A percentile compares a stretch with the other conserved stretches of the same genome.
Evolutionary conservation across 1,139 yeast species (phyloP).

Genomic region (Saccharomyces hybrid): DNA sequence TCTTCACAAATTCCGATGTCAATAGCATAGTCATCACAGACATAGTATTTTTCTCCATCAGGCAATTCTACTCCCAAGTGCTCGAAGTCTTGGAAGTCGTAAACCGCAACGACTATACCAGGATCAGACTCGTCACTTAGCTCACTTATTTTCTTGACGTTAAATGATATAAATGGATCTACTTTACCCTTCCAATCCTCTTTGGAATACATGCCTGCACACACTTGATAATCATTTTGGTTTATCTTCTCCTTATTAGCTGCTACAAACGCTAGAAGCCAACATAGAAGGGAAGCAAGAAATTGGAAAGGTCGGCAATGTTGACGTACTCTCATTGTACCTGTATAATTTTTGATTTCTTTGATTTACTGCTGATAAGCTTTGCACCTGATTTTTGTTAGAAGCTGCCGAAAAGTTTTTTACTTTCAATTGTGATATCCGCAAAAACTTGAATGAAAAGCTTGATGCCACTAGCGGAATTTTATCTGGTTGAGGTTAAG

Average conservation of each 20-base stretch:
- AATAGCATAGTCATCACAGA: slow-evolving; percentile 72
- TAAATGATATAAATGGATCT: slow-evolving; percentile 54
- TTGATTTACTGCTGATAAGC: not conserved
- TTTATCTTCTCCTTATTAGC: slow-evolving; percentile 49
- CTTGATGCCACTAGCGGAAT: not conserved
- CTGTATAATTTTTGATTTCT: not conserved
- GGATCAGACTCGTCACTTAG: slow-evolving; percentile 32
- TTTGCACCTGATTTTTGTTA: not conserved
- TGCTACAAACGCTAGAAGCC: slow-evolving; percentile 9
- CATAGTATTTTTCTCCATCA: slow-evolving; percentile 42
- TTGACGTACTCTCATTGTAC: not conserved
- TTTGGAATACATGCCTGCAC: slow-evolving; percentile 85
- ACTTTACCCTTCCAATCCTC: slow-evolving; percentile 79
- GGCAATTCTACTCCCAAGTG: slow-evolving; percentile 47
- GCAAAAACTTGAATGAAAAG: not conserved
- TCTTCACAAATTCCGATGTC: slow-evolving; percentile 48
- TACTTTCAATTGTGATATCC: not conserved
- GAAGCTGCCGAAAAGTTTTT: not conserved
- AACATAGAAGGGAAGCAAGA: not conserved
- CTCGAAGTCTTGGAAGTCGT: slow-evolving; percentile 73
- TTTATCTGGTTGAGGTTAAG: not conserved
- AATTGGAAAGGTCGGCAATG: not conserved
- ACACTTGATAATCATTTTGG: slow-evolving; percentile 50
- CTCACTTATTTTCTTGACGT: slow-evolving; percentile 38
- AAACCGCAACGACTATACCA: slow-evolving; percentile 59